phyloP scores from a whole-genome alignment of 441 rosid genomes.

The Croton laevigatus region DNA sequence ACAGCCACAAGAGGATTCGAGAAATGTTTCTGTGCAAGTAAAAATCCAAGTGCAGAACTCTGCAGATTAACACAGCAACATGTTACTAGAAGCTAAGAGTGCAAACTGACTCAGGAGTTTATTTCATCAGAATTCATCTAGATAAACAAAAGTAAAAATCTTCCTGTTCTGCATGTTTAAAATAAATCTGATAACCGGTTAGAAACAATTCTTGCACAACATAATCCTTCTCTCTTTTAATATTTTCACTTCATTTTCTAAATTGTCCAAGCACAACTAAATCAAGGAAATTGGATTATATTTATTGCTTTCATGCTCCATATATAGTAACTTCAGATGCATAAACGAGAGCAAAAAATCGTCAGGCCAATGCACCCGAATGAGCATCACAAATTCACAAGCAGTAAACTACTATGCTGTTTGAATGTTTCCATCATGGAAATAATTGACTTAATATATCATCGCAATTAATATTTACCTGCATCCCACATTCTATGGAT shows the following conservation, averaged over 20 bases:
- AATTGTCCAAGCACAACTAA: neutral
- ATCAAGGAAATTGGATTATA: neutral
- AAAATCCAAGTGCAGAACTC: conserved; percentile 96
- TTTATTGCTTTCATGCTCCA: neutral
- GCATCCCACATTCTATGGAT: conserved; percentile 98
- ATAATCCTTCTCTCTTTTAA: neutral
- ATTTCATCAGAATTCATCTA: neutral
- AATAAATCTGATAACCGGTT: neutral
- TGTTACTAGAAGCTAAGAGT: neutral
- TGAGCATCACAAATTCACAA: neutral
- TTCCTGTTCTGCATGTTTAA: neutral
- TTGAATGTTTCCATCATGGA: neutral
- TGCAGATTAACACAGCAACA: conserved; percentile 26
- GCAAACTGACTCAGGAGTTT: neutral
- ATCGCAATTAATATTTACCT: conserved; percentile 39
- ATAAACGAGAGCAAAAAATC: neutral
- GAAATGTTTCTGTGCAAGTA: conserved; percentile 91
- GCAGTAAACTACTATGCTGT: neutral
- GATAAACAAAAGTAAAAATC: neutral
- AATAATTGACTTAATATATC: neutral
- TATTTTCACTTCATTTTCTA: neutral
- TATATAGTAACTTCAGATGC: neutral
- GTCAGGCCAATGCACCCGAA: neutral
- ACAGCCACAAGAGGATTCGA: conserved; percentile 93
- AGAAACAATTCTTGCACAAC: neutral